Evolutionary conservation across 208 protist species (phyloP).

Genomic region (Novymonas esmeraldas): DNA sequence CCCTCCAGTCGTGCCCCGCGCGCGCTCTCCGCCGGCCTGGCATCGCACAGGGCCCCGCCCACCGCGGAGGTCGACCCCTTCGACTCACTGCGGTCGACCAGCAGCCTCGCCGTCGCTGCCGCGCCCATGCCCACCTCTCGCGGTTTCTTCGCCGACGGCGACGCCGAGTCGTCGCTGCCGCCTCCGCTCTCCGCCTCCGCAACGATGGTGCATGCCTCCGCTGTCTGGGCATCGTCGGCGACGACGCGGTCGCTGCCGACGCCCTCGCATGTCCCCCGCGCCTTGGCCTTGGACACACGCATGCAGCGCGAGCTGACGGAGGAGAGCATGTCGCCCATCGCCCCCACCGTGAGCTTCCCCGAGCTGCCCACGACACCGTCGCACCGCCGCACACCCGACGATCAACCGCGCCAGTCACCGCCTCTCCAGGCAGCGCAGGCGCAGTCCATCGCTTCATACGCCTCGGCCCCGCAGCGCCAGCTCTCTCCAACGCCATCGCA

Average conservation of each 20-base stretch:
- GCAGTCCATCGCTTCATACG: too few species aligned
- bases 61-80: background rate
- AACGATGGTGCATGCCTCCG: too few species aligned
- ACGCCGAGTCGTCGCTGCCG: too few species aligned
- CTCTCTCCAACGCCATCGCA: background rate
- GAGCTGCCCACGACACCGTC: too few species aligned
- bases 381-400: too few species aligned
- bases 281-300: background rate
- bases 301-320: background rate
- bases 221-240: too few species aligned
- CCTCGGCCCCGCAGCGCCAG: too few species aligned
- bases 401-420: background rate
- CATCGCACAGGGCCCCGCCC: too few species aligned
- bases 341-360: background rate
- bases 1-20: background rate
- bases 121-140: background rate
- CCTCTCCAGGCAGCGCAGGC: background rate
- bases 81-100: too few species aligned
- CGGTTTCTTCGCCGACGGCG: background rate
- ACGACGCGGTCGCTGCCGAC: background rate
- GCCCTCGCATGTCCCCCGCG: background rate
- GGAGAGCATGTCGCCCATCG: too few species aligned
- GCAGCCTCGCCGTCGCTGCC: background rate
- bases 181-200: too few species aligned
- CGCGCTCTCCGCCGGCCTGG: background rate